Evolutionary conservation across 2,329 filamentous ascomycete species (phyloP), one percentile per base, ranked within the genome.

Genomic region (Elsinoe arachidis): DNA sequence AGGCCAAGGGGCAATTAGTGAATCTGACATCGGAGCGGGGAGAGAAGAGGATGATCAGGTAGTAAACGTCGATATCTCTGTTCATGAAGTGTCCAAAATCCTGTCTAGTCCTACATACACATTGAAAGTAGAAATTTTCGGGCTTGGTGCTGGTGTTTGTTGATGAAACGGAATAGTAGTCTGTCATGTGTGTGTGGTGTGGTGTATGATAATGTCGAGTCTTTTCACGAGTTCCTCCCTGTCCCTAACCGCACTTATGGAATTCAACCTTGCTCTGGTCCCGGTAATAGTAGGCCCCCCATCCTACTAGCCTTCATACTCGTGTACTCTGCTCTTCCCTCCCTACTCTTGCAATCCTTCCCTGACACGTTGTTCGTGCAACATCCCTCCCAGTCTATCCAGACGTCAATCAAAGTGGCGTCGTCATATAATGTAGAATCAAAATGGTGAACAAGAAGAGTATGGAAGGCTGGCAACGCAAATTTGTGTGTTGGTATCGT

Each of bases 51-150:
- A 30, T 30, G 26, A 9, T 9, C 2, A 7, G 26, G 26, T 17
- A 26, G 30, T 39, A 53, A 34, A 46, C 26, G 41, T 46, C 41
- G 49, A 39, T 53, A 53, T 53, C 49, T 53, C 49, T 53, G 49
- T 53, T 39, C 34, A 39, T 53, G 49, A 53, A 53, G 5, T 37
- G 33, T 53, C 35, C 49, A 53, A 53, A 19, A 37, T 39, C 35
- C 41, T 46, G 33, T 53, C 49, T 53, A 53, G 49, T 53, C 49
- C 49, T 53, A 53, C 49, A 53, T 53, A 39, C 49, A 53, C 49
- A 38, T 39, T 53, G 46, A 19, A 51, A 51, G 46, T 53, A 35
- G 33, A 53, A 53, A 53, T 53, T 34, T 51, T 51, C 46, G 46
- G 46, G 11, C 26, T 51, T 26, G 46, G 5, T 15, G 46, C 1